Base-by-base conservation (phyloP, 75 land plant genomes). In the Isoetes taiwanensis region DNA sequence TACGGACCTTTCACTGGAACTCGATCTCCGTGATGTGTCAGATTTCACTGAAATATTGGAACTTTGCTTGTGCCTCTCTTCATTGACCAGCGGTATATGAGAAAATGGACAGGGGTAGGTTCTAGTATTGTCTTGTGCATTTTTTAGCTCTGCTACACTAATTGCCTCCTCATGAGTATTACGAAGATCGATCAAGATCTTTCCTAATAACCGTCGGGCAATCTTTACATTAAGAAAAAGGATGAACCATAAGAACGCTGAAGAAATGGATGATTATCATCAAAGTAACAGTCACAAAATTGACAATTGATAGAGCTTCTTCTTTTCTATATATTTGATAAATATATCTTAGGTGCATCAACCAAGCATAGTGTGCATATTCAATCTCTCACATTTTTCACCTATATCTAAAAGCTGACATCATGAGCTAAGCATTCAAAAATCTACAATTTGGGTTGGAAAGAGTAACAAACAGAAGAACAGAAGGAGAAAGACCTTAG, bases 131-230 rank as follows among this genome's bases (percentile, higher is more conserved):
- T 76, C 78, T 41, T 78, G 73, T 64, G 58, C 58, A 28, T 41
- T 43, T 62, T 84, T 93, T 50, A 75, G 46, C 64, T 88, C 96
- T 23, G 96, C 86, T 39, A 93, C 96, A 72, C 71, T 74, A 11
- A 88, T 69, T 19, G 96, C 96, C 72, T 93, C 98, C 52, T 88
- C 90, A 34, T 84, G 84, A 25, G 98, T 88, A 64, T 93, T 93
- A 28, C 82, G 73, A 42, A 93, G 76, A 66, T 93, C 98, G 67
- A 93, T 93, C 63, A 93, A 70, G 43, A 93, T 77, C 73, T 93
- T 93, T 17, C 98, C 98, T 70, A 93, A 66, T 61, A 93, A 69
- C 26, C 90, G 80, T 4, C 90, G 96, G 12, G 95, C 89, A 73
- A 94, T 85, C 99, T 94, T 74, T 39, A 34, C 31, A 55, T 28